Percentiles rank a stretch among this genome's conserved stretches.
Conservation (phyloP, 257 asterid species). For the Coffea eugenioides region DNA sequence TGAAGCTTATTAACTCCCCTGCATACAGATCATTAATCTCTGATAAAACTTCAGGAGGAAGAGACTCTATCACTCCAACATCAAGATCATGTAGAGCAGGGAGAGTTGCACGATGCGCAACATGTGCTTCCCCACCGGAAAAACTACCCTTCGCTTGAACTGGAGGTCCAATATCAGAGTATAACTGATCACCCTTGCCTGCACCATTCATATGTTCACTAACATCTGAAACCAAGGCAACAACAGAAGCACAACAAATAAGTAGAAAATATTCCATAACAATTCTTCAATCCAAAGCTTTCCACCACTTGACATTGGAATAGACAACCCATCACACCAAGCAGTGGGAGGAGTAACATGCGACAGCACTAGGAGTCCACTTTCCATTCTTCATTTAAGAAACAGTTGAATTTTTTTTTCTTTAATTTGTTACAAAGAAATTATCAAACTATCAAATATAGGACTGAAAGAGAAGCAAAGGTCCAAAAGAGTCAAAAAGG, state of each 20-base stretch:
- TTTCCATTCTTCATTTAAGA: not conserved
- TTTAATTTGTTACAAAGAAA: not conserved
- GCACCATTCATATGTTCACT: conserved; percentile 22
- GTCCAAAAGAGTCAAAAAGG: not conserved
- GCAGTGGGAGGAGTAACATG: not conserved
- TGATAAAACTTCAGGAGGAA: conserved; percentile 82
- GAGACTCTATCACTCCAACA: conserved; percentile 74
- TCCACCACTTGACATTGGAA: not conserved
- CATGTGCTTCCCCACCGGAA: conserved; percentile 45
- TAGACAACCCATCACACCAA: not conserved
- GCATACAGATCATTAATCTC: conserved; percentile 83
- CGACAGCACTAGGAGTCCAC: not conserved
- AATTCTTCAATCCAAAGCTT: not conserved
- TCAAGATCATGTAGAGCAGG: conserved; percentile 88
- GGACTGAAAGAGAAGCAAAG: not conserved
- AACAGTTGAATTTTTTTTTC: not conserved
- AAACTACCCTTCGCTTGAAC: conserved; percentile 25
- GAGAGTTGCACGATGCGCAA: conserved; percentile 39
- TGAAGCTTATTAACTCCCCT: conserved; percentile 60
- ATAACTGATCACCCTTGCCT: conserved; percentile 22
- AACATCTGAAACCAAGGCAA: conserved; percentile 30
- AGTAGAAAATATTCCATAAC: not conserved
- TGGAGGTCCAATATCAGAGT: conserved; percentile 5
- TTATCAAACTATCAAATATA: not conserved
- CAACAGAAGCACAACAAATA: not conserved